Percentiles rank a stretch among this genome's conserved stretches.
Conservation (phyloP, 257 asterid genomes). For the Solanum sparsipilum region DNA sequence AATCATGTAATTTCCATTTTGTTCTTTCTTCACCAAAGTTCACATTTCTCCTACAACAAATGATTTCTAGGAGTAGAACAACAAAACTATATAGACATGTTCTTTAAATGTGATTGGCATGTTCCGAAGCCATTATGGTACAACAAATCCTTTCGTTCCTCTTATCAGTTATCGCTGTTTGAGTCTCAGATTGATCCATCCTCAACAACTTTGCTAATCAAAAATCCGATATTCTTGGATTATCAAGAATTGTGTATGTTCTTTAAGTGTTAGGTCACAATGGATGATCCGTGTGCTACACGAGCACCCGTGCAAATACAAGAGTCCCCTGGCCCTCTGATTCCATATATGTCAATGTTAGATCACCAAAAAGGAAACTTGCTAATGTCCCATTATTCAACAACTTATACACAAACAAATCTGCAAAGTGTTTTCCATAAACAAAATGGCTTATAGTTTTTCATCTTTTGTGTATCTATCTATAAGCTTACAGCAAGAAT, state of each 20-base stretch:
- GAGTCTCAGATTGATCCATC: neutral
- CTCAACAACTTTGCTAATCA: slow-evolving; percentile 41
- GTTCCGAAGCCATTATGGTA: slow-evolving; percentile 59
- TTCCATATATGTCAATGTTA: too few relatives aligned
- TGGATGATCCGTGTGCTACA: slow-evolving; percentile 46
- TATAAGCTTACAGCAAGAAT: too few relatives aligned
- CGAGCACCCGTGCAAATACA: slow-evolving; percentile 32
- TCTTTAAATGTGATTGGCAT: neutral
- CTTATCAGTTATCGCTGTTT: slow-evolving; percentile 6
- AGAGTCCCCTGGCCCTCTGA: too few relatives aligned
- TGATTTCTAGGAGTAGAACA: slow-evolving; percentile 37
- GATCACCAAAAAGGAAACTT: too few relatives aligned
- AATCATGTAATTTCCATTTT: too few relatives aligned
- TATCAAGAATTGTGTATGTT: slow-evolving; percentile 31
- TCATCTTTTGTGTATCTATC: too few relatives aligned
- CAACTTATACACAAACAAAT: too few relatives aligned
- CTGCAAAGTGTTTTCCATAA: too few relatives aligned
- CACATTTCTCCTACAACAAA: slow-evolving; percentile 11
- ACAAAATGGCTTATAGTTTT: too few relatives aligned
- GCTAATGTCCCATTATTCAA: too few relatives aligned
- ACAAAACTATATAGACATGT: too few relatives aligned
- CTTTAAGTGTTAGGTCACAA: slow-evolving; percentile 28
- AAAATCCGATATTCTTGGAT: slow-evolving; percentile 47
- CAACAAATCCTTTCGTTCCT: slow-evolving; percentile 26
- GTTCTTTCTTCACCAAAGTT: neutral